Percentiles rank a stretch among this genome's conserved stretches.
Conservation (phyloP, 139 green algal genomes). For the Coccomyxa sp. region DNA sequence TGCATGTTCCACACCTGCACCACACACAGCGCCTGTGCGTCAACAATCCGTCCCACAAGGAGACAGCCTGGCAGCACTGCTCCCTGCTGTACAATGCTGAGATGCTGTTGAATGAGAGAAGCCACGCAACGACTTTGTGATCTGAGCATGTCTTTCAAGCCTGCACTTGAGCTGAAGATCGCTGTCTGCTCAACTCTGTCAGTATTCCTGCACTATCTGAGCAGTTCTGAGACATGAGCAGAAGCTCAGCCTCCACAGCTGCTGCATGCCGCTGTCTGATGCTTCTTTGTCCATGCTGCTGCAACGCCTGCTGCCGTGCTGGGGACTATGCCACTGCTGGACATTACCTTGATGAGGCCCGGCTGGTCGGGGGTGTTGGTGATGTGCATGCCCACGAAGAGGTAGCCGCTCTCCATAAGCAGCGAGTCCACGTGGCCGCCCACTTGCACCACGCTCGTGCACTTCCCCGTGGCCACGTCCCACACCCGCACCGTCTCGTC, state of each 20-base stretch:
- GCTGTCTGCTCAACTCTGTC: no score
- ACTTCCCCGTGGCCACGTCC: constrained; percentile 47
- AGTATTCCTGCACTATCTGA: no score
- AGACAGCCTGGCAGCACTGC: background rate
- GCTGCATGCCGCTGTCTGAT: background rate
- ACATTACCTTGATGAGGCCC: background rate
- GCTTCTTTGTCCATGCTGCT: background rate
- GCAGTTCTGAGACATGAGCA: no score
- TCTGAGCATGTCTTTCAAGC: background rate
- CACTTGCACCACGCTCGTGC: constrained; percentile 50
- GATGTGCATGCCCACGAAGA: constrained; percentile 65
- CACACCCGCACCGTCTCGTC: constrained; percentile 64
- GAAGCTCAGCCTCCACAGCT: background rate
- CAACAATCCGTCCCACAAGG: background rate
- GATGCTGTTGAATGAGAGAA: no score
- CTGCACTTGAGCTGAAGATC: background rate
- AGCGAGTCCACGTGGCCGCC: constrained; percentile 64
- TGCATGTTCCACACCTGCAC: constrained; percentile 49
- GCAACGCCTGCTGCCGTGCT: background rate
- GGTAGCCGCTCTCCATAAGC: constrained; percentile 54
- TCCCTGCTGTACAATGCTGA: background rate
- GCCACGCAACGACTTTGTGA: no score
- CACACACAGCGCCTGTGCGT: constrained; percentile 24
- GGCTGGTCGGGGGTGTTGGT: constrained; percentile 22
- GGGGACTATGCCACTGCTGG: background rate